These are phyloP conservation scores for Amoeboaphelidium protococcarum DNA, from an alignment of 371 early-diverging fungal species.

Conservation along the genomic window DNA sequence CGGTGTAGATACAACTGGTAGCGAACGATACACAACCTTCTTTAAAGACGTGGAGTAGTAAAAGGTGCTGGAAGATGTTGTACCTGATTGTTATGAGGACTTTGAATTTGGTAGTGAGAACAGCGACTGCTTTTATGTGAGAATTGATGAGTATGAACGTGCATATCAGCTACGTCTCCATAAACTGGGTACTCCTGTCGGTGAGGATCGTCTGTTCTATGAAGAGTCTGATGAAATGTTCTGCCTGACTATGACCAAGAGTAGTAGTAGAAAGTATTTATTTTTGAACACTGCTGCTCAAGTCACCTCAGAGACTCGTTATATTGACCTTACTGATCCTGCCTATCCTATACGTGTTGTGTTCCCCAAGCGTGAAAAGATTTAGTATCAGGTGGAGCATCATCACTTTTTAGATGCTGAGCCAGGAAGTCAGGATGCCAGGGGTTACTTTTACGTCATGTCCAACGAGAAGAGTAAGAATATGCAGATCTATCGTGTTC, in stretches of 20 bases:
- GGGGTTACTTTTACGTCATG: constrained; percentile 16
- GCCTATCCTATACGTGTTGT: constrained; percentile 3
- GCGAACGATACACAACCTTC: constrained; percentile 21
- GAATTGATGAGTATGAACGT: constrained; percentile 22
- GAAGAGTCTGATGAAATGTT: constrained; percentile 31
- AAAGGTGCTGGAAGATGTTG: constrained; percentile 12
- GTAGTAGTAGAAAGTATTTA: constrained; percentile 17
- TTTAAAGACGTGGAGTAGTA: constrained; percentile 20
- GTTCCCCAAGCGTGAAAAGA: constrained; percentile 17
- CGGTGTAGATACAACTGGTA: constrained; percentile 22
- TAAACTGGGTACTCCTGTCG: constrained; percentile 13
- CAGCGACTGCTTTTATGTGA: constrained; percentile 18
- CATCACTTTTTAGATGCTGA: constrained; percentile 8
- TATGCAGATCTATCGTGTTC: constrained; percentile 24
- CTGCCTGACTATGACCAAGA: constrained; percentile 19
- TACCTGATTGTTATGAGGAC: constrained; percentile 21
- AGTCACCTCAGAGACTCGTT: constrained; percentile 25
- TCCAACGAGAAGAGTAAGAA: constrained; percentile 21
- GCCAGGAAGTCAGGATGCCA: constrained; percentile 2
- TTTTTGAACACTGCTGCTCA: constrained; percentile 21
- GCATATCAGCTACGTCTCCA: constrained; percentile 23
- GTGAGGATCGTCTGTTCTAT: constrained; percentile 16
- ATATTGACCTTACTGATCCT: constrained; percentile 12
- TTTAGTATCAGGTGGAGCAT: constrained; percentile 19
- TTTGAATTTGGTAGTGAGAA: constrained; percentile 23